Conservation (phyloP, 2,329 filamentous ascomycete genomes). For the Parafenestella ontariensis region DNA sequence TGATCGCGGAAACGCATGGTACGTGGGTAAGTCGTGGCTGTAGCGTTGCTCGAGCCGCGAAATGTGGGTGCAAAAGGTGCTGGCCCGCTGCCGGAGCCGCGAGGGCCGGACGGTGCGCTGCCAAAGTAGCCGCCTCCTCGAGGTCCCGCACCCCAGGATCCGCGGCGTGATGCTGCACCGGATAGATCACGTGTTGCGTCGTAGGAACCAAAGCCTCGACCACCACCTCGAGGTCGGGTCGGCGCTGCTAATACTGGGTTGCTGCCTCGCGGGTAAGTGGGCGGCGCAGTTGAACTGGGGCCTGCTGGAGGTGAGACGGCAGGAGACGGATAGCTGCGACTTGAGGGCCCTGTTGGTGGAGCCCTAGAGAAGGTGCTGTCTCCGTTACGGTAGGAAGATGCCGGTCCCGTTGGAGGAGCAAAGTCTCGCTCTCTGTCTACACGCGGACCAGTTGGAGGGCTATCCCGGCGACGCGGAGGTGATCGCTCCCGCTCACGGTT, state of each 20-base stretch:
- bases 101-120: conserved; percentile 45
- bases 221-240: conserved; percentile 50
- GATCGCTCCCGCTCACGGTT: conserved; percentile 41
- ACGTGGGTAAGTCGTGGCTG: conserved; percentile 55
- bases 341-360: conserved; percentile 50
- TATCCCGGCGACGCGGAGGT: conserved; percentile 48
- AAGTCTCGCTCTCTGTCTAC: conserved; percentile 46
- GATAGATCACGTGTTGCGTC: conserved; percentile 47
- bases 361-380: conserved; percentile 44
- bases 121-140: conserved; percentile 40
- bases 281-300: conserved; percentile 40
- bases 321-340: conserved; percentile 45
- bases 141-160: conserved; percentile 43
- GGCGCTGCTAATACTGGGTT: conserved; percentile 51
- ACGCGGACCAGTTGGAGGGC: conserved; percentile 46
- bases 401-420: conserved; percentile 48
- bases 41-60: conserved; percentile 52
- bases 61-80: conserved; percentile 46
- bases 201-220: conserved; percentile 48
- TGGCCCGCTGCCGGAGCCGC: conserved; percentile 36
- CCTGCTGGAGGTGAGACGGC: conserved; percentile 51
- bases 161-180: conserved; percentile 42
- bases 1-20: conserved; percentile 55
- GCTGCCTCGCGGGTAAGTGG: conserved; percentile 42
- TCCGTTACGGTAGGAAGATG: conserved; percentile 46